phyloP scores from a whole-genome alignment of 805 yeast species.

The Candida berthetii region DNA sequence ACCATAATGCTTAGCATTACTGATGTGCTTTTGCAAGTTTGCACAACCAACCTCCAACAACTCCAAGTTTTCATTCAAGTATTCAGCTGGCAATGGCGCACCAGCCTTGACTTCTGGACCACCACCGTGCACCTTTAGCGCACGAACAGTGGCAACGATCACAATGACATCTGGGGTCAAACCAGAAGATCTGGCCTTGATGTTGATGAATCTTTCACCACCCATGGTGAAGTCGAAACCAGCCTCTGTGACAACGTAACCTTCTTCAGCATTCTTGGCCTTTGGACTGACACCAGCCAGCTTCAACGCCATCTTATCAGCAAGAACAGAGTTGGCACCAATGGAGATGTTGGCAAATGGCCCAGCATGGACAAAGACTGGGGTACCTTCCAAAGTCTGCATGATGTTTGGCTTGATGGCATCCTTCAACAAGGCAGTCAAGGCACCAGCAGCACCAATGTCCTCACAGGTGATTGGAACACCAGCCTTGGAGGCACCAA shows the following conservation, averaged over 20 bases:
- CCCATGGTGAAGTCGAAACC: constrained; percentile 99
- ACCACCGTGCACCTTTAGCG: constrained; percentile 96
- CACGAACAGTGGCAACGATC: constrained; percentile 92
- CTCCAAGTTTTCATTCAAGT: constrained; percentile 75
- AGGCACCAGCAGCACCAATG: constrained; percentile 92
- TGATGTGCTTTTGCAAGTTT: constrained; percentile 85
- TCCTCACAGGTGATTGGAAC: constrained; percentile 91
- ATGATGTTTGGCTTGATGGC: constrained; percentile 94
- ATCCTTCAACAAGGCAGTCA: constrained; percentile 90
- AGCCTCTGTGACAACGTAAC: constrained; percentile 95
- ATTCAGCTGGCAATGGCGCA: constrained; percentile 74
- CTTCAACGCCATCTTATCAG: constrained; percentile 89
- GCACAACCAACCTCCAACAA: constrained; percentile 74
- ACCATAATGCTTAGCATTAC: constrained; percentile 78
- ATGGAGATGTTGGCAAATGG: constrained; percentile 97
- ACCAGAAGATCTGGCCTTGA: constrained; percentile 91
- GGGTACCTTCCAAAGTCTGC: constrained; percentile 98
- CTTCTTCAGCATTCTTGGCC: constrained; percentile 46
- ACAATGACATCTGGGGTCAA: constrained; percentile 85
- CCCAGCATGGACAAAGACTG: constrained; percentile 96
- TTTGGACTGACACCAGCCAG: constrained; percentile 55
- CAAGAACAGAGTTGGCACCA: constrained; percentile 93
- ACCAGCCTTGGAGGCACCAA: constrained; percentile 71
- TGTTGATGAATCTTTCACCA: constrained; percentile 94
- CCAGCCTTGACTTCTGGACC: constrained; percentile 97